These are phyloP conservation scores for Epichloe aotearoae DNA, from an alignment of 2,329 filamentous ascomycete species.

Conservation along the genomic window DNA sequence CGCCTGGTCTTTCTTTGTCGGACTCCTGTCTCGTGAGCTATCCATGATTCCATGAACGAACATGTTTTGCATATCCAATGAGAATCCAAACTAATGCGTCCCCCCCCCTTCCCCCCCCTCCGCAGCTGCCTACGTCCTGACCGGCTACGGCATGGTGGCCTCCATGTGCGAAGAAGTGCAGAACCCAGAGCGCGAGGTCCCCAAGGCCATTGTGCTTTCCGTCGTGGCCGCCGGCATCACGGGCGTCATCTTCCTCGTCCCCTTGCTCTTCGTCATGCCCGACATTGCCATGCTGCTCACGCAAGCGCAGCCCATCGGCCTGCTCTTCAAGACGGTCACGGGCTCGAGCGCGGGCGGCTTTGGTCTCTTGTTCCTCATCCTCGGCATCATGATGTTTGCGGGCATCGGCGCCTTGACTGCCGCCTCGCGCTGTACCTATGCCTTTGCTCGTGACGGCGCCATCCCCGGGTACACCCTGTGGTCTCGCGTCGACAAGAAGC, in stretches of 20 bases:
- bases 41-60: no score
- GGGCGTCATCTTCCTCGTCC: conserved; percentile 52
- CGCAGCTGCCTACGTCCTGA: conserved; percentile 25
- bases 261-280: conserved; percentile 63
- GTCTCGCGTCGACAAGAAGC: conserved; percentile 48
- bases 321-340: conserved; percentile 63
- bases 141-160: conserved; percentile 39
- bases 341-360: conserved; percentile 62
- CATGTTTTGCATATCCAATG: no score
- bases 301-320: conserved; percentile 61
- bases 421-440: conserved; percentile 60
- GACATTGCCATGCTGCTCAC: conserved; percentile 48
- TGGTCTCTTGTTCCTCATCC: conserved; percentile 59
- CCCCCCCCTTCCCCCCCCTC: no score
- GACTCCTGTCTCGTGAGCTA: conserved; percentile 33
- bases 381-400: conserved; percentile 66
- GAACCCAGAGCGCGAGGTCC: conserved; percentile 45
- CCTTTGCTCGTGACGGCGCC: conserved; percentile 62
- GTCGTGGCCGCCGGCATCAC: conserved; percentile 52
- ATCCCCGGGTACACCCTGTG: conserved; percentile 57
- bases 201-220: conserved; percentile 54
- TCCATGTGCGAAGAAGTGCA: conserved; percentile 50
- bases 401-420: conserved; percentile 64
- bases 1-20: conserved; percentile 46
- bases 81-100: no score